phyloP scores from a whole-genome alignment of 169 alveolate species.

The Perkinsus marinus region DNA sequence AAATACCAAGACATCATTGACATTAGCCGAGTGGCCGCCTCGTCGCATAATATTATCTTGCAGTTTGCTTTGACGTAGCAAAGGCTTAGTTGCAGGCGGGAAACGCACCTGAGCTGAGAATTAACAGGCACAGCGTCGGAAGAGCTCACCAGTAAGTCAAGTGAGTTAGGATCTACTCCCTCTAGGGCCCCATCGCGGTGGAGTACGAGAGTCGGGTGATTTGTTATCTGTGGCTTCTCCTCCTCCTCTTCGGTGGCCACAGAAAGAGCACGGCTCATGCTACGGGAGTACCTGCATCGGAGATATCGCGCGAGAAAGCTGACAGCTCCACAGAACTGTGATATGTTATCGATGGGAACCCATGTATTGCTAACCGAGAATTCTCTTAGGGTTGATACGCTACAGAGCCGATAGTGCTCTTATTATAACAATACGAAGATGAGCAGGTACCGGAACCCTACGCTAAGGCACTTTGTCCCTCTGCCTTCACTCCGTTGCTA shows the following conservation, averaged over 20 bases:
- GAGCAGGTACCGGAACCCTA: no score
- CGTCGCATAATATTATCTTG: background rate
- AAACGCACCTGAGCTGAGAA: background rate
- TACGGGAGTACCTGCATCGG: background rate
- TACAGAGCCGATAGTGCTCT: no score
- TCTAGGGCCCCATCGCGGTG: background rate
- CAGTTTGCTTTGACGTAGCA: background rate
- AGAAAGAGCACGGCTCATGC: background rate
- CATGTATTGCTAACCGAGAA: no score
- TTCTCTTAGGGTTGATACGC: no score
- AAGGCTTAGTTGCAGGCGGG: background rate
- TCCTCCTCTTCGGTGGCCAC: background rate
- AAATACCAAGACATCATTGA: background rate
- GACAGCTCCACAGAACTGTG: background rate
- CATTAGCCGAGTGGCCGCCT: background rate
- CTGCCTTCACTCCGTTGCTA: background rate
- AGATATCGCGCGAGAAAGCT: background rate
- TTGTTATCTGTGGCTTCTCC: background rate
- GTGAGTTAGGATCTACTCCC: background rate
- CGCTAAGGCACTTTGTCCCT: background rate
- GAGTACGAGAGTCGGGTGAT: background rate
- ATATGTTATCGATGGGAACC: no score
- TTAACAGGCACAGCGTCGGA: background rate
- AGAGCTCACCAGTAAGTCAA: background rate
- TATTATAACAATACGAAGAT: no score